Base-by-base conservation (phyloP, 2,329 filamentous ascomycete genomes). In the Purpureocillium takamizusanense region DNA sequence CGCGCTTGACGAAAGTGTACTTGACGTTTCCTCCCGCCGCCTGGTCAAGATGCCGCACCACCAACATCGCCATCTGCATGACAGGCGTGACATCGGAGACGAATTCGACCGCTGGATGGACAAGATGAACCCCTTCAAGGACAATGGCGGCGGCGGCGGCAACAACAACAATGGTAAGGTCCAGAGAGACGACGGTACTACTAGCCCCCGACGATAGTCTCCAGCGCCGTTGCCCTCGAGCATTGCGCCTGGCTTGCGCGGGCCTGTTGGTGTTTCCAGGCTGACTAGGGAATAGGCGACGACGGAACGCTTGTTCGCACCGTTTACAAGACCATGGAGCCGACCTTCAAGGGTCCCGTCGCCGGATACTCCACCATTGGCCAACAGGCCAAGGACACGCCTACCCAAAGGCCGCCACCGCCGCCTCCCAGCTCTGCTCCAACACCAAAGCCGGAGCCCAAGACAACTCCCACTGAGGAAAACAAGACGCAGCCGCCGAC, bases 321-420 rank as follows among this genome's bases (percentile, higher is more conserved):
- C 14, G 56, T 69, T 15, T 69, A 63, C 47, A 58, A 60, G 36
- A 70, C 67, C 29, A 43, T 66, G 51, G 46, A 52, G 6, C 51
- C 60, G 11, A 65, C 57, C 4, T 69, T 69, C 29, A 53, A 57
- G 28, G 66, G 64, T n/a, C 50, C 54, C 6, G 54, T 70, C 39
- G 66, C 49, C 21, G 62, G 66, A 18, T 69, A 63, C 39, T 57
- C 57, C 27, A 69, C 65, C 6, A 35, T 63, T 9, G 50, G 42
- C 9, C 29, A n/a, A n/a, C n/a, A 40, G 8, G 44, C 48, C 16
- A 30, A 43, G 5, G 36, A 46, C 14, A 39, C 39, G 17, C 32
- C 38, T 33, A 35, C 44, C 12, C 50, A 51, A 10, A 16, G 45
- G 28, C 33, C 38, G 7, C 32, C 46, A 7, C 40, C 44, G 31